Evolutionary conservation across 2,329 filamentous ascomycete species (phyloP), one percentile per base, ranked within the genome.

Genomic region (Botrytis paeoniae): DNA sequence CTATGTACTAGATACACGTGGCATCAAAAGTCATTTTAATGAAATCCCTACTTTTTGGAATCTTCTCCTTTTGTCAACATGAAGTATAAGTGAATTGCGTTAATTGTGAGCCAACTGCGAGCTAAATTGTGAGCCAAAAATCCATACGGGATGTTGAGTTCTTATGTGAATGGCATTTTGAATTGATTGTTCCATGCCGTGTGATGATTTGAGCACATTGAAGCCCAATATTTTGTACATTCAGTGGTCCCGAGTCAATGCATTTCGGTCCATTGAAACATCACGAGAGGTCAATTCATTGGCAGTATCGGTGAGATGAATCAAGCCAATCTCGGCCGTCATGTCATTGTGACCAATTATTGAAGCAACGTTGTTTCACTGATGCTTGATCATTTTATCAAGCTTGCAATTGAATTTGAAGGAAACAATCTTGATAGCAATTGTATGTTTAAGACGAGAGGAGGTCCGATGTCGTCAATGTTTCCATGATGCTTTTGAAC

Each of bases 271-370:
- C 39, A 68, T 45, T 68, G 70, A 51, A 48, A 35, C 48, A 54
- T 29, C 62, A 39, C 39, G 32, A 48, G 62, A 45, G 39, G 25
- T 16, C 39, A 60, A 45, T 66, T 51, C 39, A 32, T 57, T 72
- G 63, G 63, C 63, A 60, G 65, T 39, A 22, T 69, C 22, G 62
- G 39, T 48, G 66, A 22, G 45, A 29, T 63, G 32, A 72, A 71
- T 45, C 54, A 35, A 45, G 45, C 35, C 70, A 65, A 51, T 68
- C 63, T 69, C 20, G 63, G 62, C 62, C 57, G 41, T 20, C 10
- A 18, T 68, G 12, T 20, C 48, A 51, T n/a, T 39, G 32, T 72
- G 37, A 43, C 60, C 61, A 71, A 71, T 71, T 45, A 9, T 64
- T 41, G 29, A 59, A 45, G 41, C 41, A 64, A 45, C n/a, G 18